phyloP scores from a whole-genome alignment of 306 rosid species.

The Pyrus pyrifolia region DNA sequence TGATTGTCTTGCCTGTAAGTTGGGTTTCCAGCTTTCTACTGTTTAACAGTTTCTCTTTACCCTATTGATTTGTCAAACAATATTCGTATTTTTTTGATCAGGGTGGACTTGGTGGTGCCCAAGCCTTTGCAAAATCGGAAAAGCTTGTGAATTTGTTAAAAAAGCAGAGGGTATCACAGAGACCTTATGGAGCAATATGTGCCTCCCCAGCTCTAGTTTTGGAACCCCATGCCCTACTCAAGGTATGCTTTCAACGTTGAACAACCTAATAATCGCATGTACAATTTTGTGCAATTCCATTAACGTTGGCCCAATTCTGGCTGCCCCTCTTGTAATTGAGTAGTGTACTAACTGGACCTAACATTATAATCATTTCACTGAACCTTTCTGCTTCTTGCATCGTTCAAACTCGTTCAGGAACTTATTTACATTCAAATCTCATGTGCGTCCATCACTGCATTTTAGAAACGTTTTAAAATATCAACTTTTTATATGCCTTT shows the following conservation, averaged over 20 bases:
- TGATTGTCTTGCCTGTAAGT: slow-evolving; percentile 82
- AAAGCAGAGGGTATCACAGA: slow-evolving; percentile 62
- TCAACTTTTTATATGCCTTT: not conserved
- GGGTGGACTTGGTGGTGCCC: slow-evolving; percentile 99
- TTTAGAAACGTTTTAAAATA: not conserved
- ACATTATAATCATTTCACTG: not conserved
- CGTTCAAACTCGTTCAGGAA: not conserved
- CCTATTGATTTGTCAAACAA: slow-evolving; percentile 5
- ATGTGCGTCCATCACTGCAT: not conserved
- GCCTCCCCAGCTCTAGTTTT: slow-evolving; percentile 89
- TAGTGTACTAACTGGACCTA: not conserved
- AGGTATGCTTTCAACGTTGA: slow-evolving; percentile 34
- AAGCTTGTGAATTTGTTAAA: slow-evolving; percentile 61
- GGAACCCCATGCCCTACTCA: slow-evolving; percentile 87
- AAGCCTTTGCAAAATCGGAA: slow-evolving; percentile 73
- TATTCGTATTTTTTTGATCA: slow-evolving; percentile 19
- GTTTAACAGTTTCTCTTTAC: not conserved
- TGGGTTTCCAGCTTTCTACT: not conserved
- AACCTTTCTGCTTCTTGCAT: not conserved
- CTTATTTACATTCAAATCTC: not conserved
- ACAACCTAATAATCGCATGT: too few species aligned
- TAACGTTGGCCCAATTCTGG: not conserved
- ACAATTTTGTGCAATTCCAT: too few species aligned
- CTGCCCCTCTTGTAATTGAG: not conserved
- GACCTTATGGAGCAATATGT: slow-evolving; percentile 88